Percentiles rank a stretch among this genome's conserved stretches.
Evolutionary conservation across 768 basidiomycete genomes (phyloP).

Genomic region (Mycena capillaripes): DNA sequence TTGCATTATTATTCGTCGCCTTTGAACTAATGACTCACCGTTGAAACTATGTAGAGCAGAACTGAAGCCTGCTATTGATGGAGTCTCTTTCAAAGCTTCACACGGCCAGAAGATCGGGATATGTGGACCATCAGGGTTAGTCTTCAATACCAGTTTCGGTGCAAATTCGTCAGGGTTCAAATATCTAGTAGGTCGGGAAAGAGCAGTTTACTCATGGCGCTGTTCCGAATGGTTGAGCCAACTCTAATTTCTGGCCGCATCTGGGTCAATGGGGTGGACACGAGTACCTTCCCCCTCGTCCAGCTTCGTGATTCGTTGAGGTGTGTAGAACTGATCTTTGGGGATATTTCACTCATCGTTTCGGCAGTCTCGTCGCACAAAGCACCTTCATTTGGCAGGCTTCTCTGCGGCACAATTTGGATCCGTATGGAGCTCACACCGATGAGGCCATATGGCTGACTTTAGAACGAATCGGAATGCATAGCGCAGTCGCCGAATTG

Average conservation of each 20-base stretch:
- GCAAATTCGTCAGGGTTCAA: too few species aligned
- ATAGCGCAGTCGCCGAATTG: conserved; percentile 7
- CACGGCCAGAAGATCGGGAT: not conserved
- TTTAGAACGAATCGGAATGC: conserved; percentile 20
- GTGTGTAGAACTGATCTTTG: not conserved
- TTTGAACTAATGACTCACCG: not conserved
- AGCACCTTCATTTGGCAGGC: conserved; percentile 30
- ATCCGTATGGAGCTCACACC: not conserved
- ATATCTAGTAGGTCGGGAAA: conserved; percentile 26
- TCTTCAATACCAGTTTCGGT: too few species aligned
- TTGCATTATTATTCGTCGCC: too few species aligned
- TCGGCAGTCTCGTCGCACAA: conserved; percentile 24
- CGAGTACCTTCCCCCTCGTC: conserved; percentile 1
- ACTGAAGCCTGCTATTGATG: not conserved
- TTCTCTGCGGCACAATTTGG: conserved; percentile 18
- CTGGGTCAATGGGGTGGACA: conserved; percentile 24
- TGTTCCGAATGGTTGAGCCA: conserved; percentile 23
- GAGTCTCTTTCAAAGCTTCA: not conserved
- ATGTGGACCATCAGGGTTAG: not conserved
- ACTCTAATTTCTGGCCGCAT: conserved; percentile 20
- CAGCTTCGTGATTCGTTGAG: conserved; percentile 21
- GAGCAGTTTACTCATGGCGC: conserved; percentile 29
- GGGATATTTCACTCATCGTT: too few species aligned
- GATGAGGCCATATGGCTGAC: conserved; percentile 27
- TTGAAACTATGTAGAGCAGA: not conserved